phyloP scores from a whole-genome alignment of 768 basidiomycete species.

The Phanerodontia chrysosporium region DNA sequence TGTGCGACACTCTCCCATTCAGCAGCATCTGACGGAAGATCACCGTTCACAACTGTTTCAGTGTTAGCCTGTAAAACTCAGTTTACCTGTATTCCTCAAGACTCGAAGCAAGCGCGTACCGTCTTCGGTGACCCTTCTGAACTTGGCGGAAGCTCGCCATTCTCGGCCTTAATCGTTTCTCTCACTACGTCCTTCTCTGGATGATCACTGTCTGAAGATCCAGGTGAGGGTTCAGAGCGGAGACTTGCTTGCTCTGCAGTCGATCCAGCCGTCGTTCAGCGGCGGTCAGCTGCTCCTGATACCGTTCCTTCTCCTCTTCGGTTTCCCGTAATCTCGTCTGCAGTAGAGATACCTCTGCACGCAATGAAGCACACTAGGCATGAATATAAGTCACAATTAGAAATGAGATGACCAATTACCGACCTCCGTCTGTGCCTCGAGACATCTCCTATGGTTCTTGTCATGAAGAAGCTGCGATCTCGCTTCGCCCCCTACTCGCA shows the following conservation, averaged over 20 bases:
- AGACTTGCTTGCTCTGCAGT: conserved; percentile 21
- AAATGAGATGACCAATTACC: background rate
- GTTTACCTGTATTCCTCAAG: background rate
- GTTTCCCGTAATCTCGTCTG: conserved; percentile 20
- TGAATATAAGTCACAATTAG: background rate
- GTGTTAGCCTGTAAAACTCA: background rate
- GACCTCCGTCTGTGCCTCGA: conserved; percentile 24
- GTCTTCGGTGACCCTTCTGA: background rate
- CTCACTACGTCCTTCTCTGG: conserved; percentile 37
- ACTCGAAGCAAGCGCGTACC: background rate
- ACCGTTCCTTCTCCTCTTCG: conserved; percentile 19
- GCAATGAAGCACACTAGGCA: conserved; percentile 20
- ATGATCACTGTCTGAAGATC: conserved; percentile 4
- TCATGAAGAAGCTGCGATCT: conserved; percentile 12
- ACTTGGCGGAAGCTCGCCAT: background rate
- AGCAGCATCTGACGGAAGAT: conserved; percentile 18
- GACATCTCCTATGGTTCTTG: conserved; percentile 14
- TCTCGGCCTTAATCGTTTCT: conserved; percentile 25
- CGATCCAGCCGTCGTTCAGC: conserved; percentile 26
- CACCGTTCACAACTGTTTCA: conserved; percentile 35
- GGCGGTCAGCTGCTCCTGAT: conserved; percentile 20
- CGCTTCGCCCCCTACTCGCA: conserved; percentile 15
- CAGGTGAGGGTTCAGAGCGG: conserved; percentile 17
- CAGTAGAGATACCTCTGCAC: conserved; percentile 24
- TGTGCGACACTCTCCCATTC: background rate